Evolutionary conservation across 805 yeast genomes (phyloP).

Genomic region (Saccharomycopsis oosterbeekiorum): DNA sequence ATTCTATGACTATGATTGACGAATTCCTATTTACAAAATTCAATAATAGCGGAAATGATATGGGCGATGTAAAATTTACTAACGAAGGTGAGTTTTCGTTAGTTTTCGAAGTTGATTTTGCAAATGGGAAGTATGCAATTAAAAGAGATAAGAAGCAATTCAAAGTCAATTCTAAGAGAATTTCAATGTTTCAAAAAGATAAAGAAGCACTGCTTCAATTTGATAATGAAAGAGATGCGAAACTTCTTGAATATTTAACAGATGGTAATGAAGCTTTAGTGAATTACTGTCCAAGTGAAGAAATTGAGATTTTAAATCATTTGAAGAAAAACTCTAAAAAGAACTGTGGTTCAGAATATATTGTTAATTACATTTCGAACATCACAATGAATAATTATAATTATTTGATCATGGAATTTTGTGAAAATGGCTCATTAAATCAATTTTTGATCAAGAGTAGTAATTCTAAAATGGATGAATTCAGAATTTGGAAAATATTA

Average conservation of each 20-base stretch:
- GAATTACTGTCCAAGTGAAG: constrained; percentile 22
- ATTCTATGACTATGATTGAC: constrained; percentile 6
- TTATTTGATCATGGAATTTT: constrained; percentile 90
- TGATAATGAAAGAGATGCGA: constrained; percentile 4
- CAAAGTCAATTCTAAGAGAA: not conserved
- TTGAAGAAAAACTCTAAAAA: constrained; percentile 19
- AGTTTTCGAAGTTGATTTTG: constrained; percentile 74
- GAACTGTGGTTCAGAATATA: constrained; percentile 14
- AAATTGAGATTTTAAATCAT: constrained; percentile 28
- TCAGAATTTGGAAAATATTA: constrained; percentile 95
- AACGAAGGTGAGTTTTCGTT: constrained; percentile 87
- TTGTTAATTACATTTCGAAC: constrained; percentile 15
- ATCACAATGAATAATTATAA: constrained; percentile 11
- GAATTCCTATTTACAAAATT: constrained; percentile 6
- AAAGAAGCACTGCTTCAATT: constrained; percentile 8
- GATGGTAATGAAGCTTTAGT: not conserved
- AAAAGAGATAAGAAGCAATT: constrained; percentile 56
- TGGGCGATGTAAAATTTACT: constrained; percentile 41
- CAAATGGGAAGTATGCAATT: constrained; percentile 61
- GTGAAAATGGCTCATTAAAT: constrained; percentile 89
- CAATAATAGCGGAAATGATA: not conserved
- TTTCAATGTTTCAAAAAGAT: constrained; percentile 2
- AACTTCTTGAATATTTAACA: constrained; percentile 5
- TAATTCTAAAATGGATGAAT: constrained; percentile 57
- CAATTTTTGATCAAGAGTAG: constrained; percentile 69